These are phyloP conservation scores for Entomophthora muscae DNA, from an alignment of 371 early-diverging fungal species.

Conservation along the genomic window DNA sequence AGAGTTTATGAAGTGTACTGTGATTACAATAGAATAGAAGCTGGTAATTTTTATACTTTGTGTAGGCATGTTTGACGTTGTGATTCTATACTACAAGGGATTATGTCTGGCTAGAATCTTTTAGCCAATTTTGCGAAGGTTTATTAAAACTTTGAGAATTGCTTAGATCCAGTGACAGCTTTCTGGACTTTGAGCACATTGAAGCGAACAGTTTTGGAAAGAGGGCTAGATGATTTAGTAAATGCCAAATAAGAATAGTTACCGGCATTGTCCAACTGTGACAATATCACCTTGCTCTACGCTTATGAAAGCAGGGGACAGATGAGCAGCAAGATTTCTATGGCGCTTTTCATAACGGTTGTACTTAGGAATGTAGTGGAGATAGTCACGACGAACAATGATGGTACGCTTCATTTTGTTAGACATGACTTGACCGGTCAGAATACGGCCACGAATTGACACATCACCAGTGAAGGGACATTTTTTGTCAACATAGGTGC, in stretches of 20 bases:
- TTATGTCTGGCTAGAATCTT: too few species aligned
- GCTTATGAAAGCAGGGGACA: slow-evolving; percentile 96
- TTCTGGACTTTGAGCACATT: slow-evolving; percentile 95
- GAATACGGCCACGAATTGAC: slow-evolving; percentile 96
- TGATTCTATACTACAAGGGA: too few species aligned
- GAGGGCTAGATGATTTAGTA: slow-evolving; percentile 34
- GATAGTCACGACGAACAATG: slow-evolving; percentile 96
- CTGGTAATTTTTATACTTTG: too few species aligned
- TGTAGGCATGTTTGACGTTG: too few species aligned
- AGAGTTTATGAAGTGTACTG: too few species aligned
- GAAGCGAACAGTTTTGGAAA: slow-evolving; percentile 98
- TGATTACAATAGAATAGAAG: too few species aligned
- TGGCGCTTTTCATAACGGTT: slow-evolving; percentile 99
- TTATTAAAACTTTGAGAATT: slow-evolving; percentile 64
- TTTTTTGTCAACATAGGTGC: slow-evolving; percentile 99
- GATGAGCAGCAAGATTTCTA: slow-evolving; percentile 98
- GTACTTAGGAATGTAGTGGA: slow-evolving; percentile 99
- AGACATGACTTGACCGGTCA: slow-evolving; percentile 90
- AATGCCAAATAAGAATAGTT: slow-evolving; percentile 7
- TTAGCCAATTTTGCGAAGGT: slow-evolving; percentile 12
- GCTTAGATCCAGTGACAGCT: slow-evolving; percentile 68
- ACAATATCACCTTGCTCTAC: slow-evolving; percentile 84
- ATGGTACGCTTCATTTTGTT: slow-evolving; percentile 99
- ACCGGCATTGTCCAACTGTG: slow-evolving; percentile 94
- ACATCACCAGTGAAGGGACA: slow-evolving; percentile 99